These are phyloP conservation scores for Trifolium subterraneum DNA, from an alignment of 306 rosid genomes.

Conservation along the genomic window DNA sequence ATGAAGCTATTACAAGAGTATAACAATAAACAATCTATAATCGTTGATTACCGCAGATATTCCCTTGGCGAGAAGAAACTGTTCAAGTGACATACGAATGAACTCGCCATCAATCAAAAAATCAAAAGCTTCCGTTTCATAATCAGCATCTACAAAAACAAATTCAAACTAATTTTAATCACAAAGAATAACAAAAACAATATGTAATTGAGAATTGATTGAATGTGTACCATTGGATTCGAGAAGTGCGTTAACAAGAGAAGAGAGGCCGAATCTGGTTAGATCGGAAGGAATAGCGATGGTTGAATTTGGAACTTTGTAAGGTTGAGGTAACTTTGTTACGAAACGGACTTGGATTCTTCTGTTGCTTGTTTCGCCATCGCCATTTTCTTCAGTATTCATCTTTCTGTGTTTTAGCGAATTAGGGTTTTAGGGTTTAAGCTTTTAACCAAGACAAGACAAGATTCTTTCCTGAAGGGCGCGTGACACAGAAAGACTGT, in stretches of 20 bases:
- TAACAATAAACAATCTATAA: neutral
- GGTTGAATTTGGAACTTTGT: conserved; percentile 56
- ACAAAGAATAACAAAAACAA: neutral
- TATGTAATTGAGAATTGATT: neutral
- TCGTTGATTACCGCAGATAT: conserved; percentile 68
- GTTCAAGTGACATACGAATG: conserved; percentile 81
- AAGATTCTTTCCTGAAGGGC: too few relatives aligned
- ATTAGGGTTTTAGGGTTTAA: neutral
- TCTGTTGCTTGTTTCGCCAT: conserved; percentile 52
- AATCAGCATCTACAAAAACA: conserved; percentile 57
- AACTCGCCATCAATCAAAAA: conserved; percentile 87
- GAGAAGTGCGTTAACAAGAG: conserved; percentile 76
- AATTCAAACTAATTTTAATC: neutral
- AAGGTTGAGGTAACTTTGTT: conserved; percentile 63
- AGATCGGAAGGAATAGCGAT: conserved; percentile 76
- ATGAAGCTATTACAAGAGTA: neutral
- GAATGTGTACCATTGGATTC: conserved; percentile 13
- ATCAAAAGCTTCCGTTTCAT: conserved; percentile 76
- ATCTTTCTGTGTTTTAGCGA: neutral
- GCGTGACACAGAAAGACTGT: too few relatives aligned
- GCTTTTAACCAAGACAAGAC: too few relatives aligned
- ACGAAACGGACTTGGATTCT: conserved; percentile 80
- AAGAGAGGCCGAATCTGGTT: conserved; percentile 81
- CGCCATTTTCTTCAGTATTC: conserved; percentile 49
- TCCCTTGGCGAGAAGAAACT: conserved; percentile 86